Evolutionary conservation across 2,329 filamentous ascomycete species (phyloP), one percentile per base, ranked within the genome.

Genomic region (Botrytis galanthina): DNA sequence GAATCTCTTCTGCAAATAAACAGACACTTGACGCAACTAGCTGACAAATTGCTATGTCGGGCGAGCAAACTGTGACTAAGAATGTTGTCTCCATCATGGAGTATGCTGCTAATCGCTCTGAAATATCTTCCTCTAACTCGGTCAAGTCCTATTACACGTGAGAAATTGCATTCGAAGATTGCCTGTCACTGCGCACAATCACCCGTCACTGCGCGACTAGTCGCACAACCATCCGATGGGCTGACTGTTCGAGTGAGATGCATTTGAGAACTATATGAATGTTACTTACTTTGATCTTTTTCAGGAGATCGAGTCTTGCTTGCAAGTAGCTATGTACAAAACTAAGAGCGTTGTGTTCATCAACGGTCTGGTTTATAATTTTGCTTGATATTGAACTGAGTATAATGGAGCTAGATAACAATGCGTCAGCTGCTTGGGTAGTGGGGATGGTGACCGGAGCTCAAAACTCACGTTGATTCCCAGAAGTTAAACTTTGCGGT

Each of bases 21-120:
- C 85, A 85, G 71, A 92, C 88, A 77, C 88, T 90, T 22, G 85
- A 86, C 1, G 89, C 91, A 14, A 91, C 89, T 22, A 89, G 82
- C 76, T 90, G 89, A 78, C 90, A 92, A 12, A 86, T 88, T 64
- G 91, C 88, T 51, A 92, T 87, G 74, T 91, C 88, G 10, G 89
- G 85, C 26, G 90, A 91, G 78, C 90, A 92, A 12, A 92, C 84
- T 1, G 88, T 87, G 16, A 91, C 86, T 8, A 92, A 82, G 59
- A 92, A 85, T 1, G 89, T 84, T 0, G 89, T 90, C 81, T 92
- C 90, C 7, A 90, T 83, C 76, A 86, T 89, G 10, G 85, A 86
- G 7, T 85, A 85, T 22, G 87, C 85, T 26, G 83, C 83, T 37
- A 84, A 84, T 46, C 89, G 84, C 76, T 91, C 87, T 1, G 85